Base-by-base conservation (phyloP, 352 stramenopile species). In the Pythium monospermum region DNA sequence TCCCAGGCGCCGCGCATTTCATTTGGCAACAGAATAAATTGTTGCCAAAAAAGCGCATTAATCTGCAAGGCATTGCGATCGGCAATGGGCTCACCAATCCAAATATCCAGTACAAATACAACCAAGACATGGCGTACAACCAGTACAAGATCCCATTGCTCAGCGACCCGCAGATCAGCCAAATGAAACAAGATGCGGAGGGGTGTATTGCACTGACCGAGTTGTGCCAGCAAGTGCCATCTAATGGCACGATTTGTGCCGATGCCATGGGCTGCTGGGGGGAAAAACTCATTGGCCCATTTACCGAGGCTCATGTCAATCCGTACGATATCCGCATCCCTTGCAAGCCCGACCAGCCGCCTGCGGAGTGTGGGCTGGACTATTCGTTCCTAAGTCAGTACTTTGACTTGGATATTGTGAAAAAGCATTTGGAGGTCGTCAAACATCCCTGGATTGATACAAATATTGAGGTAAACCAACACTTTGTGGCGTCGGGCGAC, bases 401-500 rank as follows among this genome's bases (percentile, higher is more conserved):
- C 23, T 51, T 78, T n/a, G 57, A 59, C 32, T 53, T 39, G 41
- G 36, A 47, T 12, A n/a, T n/a, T 3, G 41, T 58, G 15, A 38
- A 30, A 12, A 28, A 32, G 39, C 33, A 39, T 31, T n/a, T 58
- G 19, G 35, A 43, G 23, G 13, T 58, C 15, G 18, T 41, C 4
- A 50, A 44, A 31, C 28, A 58, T 23, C n/a, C 50, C 30, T 58
- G 50, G 50, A 25, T 44, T 21, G 50, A 58, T 31, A 51, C 37
- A 15, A 22, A 58, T 18, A 15, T 19, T 16, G 71, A 85, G 16
- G 86, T 98, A 30, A 83, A 95, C 58, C 50, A 81, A 26, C 73
- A 86, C 30, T 98, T 98, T 48, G 59, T 58, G 22, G 43, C 47
- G 25, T 49, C 75, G 30, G 66, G 56, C 26, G 90, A 98, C 64